Evolutionary conservation across 192 early-diverging fungal species (phyloP).

Genomic region (Mortierella alpina): DNA sequence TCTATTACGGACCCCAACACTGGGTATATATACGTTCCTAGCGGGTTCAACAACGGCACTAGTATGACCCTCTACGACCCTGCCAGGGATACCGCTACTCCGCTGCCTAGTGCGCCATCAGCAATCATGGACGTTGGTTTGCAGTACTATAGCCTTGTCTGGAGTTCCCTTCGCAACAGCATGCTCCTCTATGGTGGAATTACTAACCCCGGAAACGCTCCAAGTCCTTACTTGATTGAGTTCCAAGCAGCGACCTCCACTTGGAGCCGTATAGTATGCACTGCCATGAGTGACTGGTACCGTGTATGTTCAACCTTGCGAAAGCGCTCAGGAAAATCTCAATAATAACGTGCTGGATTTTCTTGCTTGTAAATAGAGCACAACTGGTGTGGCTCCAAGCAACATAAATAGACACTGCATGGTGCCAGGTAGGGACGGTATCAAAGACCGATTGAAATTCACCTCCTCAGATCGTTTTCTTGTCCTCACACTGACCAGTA

Average conservation of each 20-base stretch:
- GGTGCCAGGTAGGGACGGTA: not conserved
- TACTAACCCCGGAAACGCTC: not conserved
- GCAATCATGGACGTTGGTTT: not conserved
- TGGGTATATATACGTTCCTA: not conserved
- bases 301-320: not conserved
- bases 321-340: not conserved
- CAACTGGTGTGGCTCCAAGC: not conserved
- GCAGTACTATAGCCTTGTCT: not conserved
- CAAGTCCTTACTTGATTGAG: not conserved
- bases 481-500: no score
- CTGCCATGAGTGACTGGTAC: not conserved
- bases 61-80: not conserved
- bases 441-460: not conserved
- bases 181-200: constrained; percentile 6
- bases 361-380: not conserved
- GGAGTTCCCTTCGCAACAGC: not conserved
- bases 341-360: not conserved
- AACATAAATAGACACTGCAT: not conserved
- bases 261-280: not conserved
- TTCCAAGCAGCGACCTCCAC: constrained; percentile 1
- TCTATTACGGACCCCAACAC: not conserved
- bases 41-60: not conserved
- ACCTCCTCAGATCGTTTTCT: no score
- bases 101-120: not conserved
- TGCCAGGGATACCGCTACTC: no score